Percentiles rank a stretch among this genome's conserved stretches.
These are phyloP conservation scores for Paraphoma sp. DNA, from an alignment of 2,329 filamentous ascomycete species.

Conservation along the genomic window DNA sequence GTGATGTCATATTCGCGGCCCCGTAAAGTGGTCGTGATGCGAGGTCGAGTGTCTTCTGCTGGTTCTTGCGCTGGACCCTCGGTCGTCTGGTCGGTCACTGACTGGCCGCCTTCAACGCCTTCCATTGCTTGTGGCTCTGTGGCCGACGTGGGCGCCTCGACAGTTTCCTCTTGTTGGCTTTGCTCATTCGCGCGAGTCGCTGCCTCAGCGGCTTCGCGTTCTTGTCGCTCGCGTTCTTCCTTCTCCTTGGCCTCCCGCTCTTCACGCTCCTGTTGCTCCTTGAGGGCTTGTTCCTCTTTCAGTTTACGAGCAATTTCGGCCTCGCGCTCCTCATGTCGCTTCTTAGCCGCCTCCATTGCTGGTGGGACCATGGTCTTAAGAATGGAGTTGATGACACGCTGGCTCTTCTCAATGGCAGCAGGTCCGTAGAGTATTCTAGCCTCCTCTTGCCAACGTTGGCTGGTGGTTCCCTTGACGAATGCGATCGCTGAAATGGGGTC, in stretches of 20 bases:
- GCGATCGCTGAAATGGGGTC: conserved; percentile 77
- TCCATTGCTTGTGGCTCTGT: conserved; percentile 5
- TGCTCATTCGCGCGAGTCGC: conserved; percentile 44
- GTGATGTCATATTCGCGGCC: conserved; percentile 93
- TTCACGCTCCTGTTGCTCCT: conserved; percentile 66
- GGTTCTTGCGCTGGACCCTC: conserved; percentile 48
- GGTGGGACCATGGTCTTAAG: conserved; percentile 79
- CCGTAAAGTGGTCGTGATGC: conserved; percentile 82
- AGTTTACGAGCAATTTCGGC: conserved; percentile 72
- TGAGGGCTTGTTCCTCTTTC: conserved; percentile 67
- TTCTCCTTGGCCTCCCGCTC: conserved; percentile 61
- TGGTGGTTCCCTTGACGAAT: conserved; percentile 76
- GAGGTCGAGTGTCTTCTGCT: conserved; percentile 46
- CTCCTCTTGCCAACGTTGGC: conserved; percentile 86
- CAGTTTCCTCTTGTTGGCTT: conserved; percentile 20
- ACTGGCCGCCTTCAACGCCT: conserved; percentile 1
- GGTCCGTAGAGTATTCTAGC: conserved; percentile 82
- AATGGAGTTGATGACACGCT: conserved; percentile 72
- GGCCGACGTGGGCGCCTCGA: conserved; percentile 30
- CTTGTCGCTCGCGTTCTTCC: conserved; percentile 48
- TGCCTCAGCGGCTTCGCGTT: conserved; percentile 50
- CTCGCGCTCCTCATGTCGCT: conserved; percentile 73
- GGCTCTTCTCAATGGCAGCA: conserved; percentile 71
- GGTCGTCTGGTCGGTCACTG: conserved; percentile 29
- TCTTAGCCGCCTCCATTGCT: conserved; percentile 81